These are phyloP conservation scores for Salicornia ramosissima DNA, from an alignment of 148 eudicot genomes.

Conservation along the genomic window DNA sequence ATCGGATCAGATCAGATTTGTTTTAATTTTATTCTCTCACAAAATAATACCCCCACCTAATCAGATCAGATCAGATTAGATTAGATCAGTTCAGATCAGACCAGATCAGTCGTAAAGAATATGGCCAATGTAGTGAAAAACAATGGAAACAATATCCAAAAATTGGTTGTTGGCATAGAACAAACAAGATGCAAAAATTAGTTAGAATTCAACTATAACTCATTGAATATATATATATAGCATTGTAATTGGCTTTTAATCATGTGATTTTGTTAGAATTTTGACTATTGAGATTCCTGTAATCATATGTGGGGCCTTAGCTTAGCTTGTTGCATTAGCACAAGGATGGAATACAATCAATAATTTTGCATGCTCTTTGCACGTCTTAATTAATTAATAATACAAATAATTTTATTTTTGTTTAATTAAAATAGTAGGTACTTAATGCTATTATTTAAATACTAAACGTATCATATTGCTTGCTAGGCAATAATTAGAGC, in stretches of 20 bases:
- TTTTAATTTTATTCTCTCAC: no score
- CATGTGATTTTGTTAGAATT: conserved; percentile 31
- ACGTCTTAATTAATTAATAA: conserved; percentile 16
- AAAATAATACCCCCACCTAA: no score
- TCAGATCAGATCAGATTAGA: no score
- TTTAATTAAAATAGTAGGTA: not conserved
- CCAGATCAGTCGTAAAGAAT: no score
- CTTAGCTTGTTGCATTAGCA: not conserved
- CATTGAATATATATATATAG: not conserved
- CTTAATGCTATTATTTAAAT: not conserved
- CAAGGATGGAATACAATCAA: not conserved
- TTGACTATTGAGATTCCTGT: conserved; percentile 28
- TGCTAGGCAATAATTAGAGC: not conserved
- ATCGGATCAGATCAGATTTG: no score
- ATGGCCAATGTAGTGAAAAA: no score
- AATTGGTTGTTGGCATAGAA: not conserved
- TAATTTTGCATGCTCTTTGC: conserved; percentile 24
- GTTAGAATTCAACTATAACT: conserved; percentile 23
- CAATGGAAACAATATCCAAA: no score
- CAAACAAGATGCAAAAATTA: not conserved
- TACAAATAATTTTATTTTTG: not conserved
- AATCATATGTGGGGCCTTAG: conserved; percentile 16
- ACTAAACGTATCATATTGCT: not conserved
- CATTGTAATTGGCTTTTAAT: conserved; percentile 19
- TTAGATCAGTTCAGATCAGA: no score